Evolutionary conservation across 495 filamentous ascomycete genomes (phyloP).

Genomic region (Lophium mytilinum): DNA sequence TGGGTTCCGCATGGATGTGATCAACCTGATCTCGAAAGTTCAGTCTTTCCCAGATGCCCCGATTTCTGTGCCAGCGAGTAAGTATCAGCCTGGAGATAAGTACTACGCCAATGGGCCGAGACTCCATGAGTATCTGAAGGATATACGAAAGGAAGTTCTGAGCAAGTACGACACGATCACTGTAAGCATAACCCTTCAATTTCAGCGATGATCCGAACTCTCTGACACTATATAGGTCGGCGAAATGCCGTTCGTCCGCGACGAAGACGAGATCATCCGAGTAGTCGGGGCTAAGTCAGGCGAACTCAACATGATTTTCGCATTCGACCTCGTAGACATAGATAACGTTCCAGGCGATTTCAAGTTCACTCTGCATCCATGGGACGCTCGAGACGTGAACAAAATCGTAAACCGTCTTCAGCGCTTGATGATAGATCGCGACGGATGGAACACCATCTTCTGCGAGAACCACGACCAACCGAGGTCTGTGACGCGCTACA

Average conservation of each 20-base stretch:
- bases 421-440: slow-evolving; percentile 39
- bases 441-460: slow-evolving; percentile 48
- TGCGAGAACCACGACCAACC: slow-evolving; percentile 45
- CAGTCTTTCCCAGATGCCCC: slow-evolving; percentile 39
- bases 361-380: slow-evolving; percentile 35
- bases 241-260: slow-evolving; percentile 41
- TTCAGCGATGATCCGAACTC: too few species aligned
- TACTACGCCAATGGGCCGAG: slow-evolving; percentile 51
- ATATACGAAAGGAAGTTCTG: slow-evolving; percentile 40
- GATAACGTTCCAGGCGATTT: slow-evolving; percentile 38
- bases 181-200: slow-evolving; percentile 21
- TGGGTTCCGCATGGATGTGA: slow-evolving; percentile 51
- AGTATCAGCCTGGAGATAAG: slow-evolving; percentile 39
- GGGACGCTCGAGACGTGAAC: slow-evolving; percentile 38
- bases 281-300: slow-evolving; percentile 40
- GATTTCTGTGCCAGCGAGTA: slow-evolving; percentile 31
- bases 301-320: slow-evolving; percentile 50
- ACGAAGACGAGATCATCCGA: slow-evolving; percentile 38
- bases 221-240: slow-evolving; percentile 18
- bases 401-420: slow-evolving; percentile 35
- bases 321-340: slow-evolving; percentile 44
- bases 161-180: slow-evolving; percentile 43
- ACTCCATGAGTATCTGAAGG: slow-evolving; percentile 46
- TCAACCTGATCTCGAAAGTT: slow-evolving; percentile 48
- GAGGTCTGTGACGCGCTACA: slow-evolving; percentile 41